Evolutionary conservation across 2,329 filamentous ascomycete species (phyloP).

Genomic region (Colletotrichum destructivum): DNA sequence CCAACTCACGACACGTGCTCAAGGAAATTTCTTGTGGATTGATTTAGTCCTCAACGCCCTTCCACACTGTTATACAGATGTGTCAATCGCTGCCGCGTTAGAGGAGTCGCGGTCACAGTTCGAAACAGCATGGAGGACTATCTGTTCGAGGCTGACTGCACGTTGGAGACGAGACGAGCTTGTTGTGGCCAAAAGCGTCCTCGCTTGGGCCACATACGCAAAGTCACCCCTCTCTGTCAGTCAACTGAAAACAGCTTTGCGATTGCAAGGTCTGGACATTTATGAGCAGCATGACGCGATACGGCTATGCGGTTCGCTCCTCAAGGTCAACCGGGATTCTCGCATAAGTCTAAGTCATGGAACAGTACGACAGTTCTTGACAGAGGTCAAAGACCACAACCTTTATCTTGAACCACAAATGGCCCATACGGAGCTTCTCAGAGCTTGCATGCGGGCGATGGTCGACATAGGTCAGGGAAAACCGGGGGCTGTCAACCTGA

Average conservation of each 20-base stretch:
- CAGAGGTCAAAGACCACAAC: background rate
- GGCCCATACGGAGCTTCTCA: background rate
- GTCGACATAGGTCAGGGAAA: too few species aligned
- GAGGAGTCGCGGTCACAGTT: background rate
- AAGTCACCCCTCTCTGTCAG: background rate
- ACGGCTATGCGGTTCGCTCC: background rate
- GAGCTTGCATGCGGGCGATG: too few species aligned
- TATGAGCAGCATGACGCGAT: background rate
- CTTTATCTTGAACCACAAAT: background rate
- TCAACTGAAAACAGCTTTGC: background rate
- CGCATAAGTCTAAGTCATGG: background rate
- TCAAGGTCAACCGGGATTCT: background rate
- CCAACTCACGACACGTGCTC: background rate
- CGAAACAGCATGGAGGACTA: background rate
- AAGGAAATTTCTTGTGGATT: background rate
- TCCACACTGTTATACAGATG: background rate
- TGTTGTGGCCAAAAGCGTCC: background rate
- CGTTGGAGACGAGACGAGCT: background rate
- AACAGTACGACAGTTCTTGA: slow-evolving; percentile 1
- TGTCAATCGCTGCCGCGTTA: background rate
- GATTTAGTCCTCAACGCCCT: background rate
- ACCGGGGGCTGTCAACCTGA: too few species aligned
- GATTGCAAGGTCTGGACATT: background rate
- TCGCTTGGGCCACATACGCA: background rate
- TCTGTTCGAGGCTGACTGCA: background rate